Base-by-base conservation (phyloP, 2,329 filamentous ascomycete genomes). In the Blastomyces emzantsi region DNA sequence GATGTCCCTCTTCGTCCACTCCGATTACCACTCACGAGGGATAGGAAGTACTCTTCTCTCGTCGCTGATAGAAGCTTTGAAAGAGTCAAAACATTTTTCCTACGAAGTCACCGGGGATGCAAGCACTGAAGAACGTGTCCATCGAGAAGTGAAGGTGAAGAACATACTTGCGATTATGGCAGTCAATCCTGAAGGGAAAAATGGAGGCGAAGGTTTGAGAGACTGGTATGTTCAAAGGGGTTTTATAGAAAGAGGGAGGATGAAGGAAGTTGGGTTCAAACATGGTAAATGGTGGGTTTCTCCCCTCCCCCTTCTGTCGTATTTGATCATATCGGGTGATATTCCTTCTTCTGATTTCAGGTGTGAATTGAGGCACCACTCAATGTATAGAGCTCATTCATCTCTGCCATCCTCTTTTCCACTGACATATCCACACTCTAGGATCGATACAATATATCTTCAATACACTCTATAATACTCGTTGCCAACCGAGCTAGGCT, bases 121-220 rank as follows among this genome's bases (percentile, higher is more conserved):
- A 45, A 65, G 66, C 25, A 43, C 64, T 52, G 63, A 67, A 43
- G 55, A 51, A 1, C 25, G 61, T 22, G 59, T 56, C 54, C 13
- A 63, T 61, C 3, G 65, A 75, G 57, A 71, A 61, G 61, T 60
- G 3, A 61, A 62, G 2, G 67, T 78, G 41, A 69, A 69, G 55
- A 73, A 72, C 58, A 60, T 78, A 41, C 66, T 79, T 47, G 75
- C 75, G 4, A 68, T 73, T 52, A 78, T 78, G 74, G 70, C 75
- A 0, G 70, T 78, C 25, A 74, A 78, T 67, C 70, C 73, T 22
- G 68, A 71, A 2, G 69, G 69, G 4, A 72, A 68, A 63, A 69
- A 70, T 8, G 67, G 70, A 0, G 75, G 73, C 0, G 69, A 77
- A 47, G 71, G 67, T 0, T 63, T 78, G 52, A 68, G 73, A 62